These are phyloP conservation scores for Chaetomium cochliodes DNA, from an alignment of 495 filamentous ascomycete species.

Conservation along the genomic window DNA sequence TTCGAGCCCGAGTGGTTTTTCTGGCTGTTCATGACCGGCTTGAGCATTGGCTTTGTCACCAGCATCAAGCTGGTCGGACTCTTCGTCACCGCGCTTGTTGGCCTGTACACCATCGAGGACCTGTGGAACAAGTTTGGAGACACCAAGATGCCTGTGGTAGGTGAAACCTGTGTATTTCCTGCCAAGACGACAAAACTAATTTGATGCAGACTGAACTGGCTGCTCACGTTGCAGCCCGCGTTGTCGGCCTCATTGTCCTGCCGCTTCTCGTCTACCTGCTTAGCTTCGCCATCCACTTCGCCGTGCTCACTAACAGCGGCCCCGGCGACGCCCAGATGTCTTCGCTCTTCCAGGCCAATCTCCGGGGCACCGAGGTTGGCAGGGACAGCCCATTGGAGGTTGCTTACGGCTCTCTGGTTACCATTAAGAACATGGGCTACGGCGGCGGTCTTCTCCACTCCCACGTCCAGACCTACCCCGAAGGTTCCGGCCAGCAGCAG, in stretches of 20 bases:
- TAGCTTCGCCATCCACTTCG: slow-evolving; percentile 91
- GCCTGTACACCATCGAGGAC: slow-evolving; percentile 93
- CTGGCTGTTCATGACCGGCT: slow-evolving; percentile 86
- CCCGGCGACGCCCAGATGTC: slow-evolving; percentile 99
- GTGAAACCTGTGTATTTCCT: slow-evolving; percentile 18
- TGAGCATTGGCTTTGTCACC: slow-evolving; percentile 95
- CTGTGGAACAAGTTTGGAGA: slow-evolving; percentile 99
- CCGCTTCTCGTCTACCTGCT: slow-evolving; percentile 88
- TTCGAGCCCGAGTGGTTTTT: slow-evolving; percentile 88
- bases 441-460: slow-evolving; percentile 93
- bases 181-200: not conserved
- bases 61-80: slow-evolving; percentile 98
- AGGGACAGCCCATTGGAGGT: slow-evolving; percentile 91
- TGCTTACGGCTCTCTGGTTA: slow-evolving; percentile 82
- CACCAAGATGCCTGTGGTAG: slow-evolving; percentile 78
- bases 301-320: slow-evolving; percentile 88
- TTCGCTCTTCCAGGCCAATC: slow-evolving; percentile 96
- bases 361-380: slow-evolving; percentile 88
- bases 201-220: slow-evolving; percentile 60
- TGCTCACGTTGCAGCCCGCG: slow-evolving; percentile 74
- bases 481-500: slow-evolving; percentile 92
- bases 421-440: slow-evolving; percentile 98
- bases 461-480: slow-evolving; percentile 91
- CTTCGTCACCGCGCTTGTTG: slow-evolving; percentile 91
- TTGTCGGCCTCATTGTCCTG: slow-evolving; percentile 83